Conservation (phyloP, 108 stramenopile genomes). For the Pinguiococcus pyrenoidosus region DNA sequence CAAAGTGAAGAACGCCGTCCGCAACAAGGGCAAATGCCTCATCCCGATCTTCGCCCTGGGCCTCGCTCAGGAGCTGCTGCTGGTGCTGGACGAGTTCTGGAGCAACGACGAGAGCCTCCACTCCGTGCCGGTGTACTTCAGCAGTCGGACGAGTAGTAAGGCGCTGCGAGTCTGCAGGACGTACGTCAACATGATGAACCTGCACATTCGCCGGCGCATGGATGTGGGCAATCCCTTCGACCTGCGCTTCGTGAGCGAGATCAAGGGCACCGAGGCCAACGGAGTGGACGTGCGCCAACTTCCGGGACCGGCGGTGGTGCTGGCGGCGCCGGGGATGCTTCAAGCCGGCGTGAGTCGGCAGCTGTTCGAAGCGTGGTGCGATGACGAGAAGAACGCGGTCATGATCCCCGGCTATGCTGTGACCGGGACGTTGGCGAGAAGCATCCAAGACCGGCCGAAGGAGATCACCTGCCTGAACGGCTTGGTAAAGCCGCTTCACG, state of each 20-base stretch:
- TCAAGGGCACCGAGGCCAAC: constrained; percentile 69
- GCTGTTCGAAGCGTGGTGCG: constrained; percentile 90
- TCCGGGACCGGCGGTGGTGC: neutral
- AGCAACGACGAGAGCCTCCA: constrained; percentile 77
- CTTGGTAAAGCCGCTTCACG: constrained; percentile 61
- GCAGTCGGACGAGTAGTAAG: constrained; percentile 71
- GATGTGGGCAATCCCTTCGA: constrained; percentile 83
- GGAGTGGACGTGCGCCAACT: constrained; percentile 15
- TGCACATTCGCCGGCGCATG: constrained; percentile 65
- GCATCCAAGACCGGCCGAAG: constrained; percentile 79
- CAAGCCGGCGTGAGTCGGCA: constrained; percentile 84
- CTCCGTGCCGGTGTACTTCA: constrained; percentile 82
- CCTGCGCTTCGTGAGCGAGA: constrained; percentile 66
- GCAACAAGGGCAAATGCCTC: constrained; percentile 66
- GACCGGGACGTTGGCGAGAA: constrained; percentile 93
- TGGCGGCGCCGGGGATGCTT: constrained; percentile 89
- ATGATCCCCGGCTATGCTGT: constrained; percentile 96
- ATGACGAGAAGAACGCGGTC: constrained; percentile 84
- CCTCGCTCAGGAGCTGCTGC: constrained; percentile 62
- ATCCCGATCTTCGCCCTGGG: constrained; percentile 95
- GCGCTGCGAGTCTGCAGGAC: constrained; percentile 94
- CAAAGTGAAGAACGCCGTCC: constrained; percentile 11
- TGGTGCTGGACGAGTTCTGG: constrained; percentile 98
- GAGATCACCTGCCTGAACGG: constrained; percentile 89
- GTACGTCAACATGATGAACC: constrained; percentile 98